Percentiles rank a stretch among this genome's conserved stretches.
phyloP scores from a whole-genome alignment of 1,284 basidiomycete species.

The Gymnopus androsaceus region DNA sequence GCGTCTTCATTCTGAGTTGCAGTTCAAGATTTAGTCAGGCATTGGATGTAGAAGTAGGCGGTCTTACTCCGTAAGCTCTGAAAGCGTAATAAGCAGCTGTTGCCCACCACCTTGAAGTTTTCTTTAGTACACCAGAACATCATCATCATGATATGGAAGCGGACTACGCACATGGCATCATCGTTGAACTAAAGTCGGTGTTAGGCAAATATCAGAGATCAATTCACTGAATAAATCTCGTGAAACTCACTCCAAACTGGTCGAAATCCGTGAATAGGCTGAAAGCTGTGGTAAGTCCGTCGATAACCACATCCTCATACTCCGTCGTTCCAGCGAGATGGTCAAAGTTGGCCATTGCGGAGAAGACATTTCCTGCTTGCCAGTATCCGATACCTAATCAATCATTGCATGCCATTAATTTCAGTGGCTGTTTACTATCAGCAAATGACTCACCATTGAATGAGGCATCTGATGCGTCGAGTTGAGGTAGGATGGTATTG shows the following conservation, averaged over 20 bases:
- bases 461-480: slow-evolving; percentile 36
- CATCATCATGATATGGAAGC: not conserved
- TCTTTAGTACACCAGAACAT: slow-evolving; percentile 6
- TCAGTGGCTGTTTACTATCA: not conserved
- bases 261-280: slow-evolving; percentile 40
- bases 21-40: not conserved
- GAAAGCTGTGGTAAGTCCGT: slow-evolving; percentile 44
- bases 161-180: slow-evolving; percentile 42
- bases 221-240: no score
- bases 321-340: slow-evolving; percentile 35
- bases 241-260: slow-evolving; percentile 41
- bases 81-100: slow-evolving; percentile 50
- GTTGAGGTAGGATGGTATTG: slow-evolving; percentile 39
- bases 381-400: slow-evolving; percentile 46
- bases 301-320: slow-evolving; percentile 38
- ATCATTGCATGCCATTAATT: not conserved
- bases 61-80: slow-evolving; percentile 39
- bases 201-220: not conserved
- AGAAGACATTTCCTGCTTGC: slow-evolving; percentile 51
- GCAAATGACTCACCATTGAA: slow-evolving; percentile 44
- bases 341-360: slow-evolving; percentile 48
- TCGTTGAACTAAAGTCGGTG: slow-evolving; percentile 39
- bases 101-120: slow-evolving; percentile 47
- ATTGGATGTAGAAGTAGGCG: not conserved
- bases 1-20: slow-evolving; percentile 33